Conservation (phyloP, 1,284 basidiomycete species). For the Microbotryum violaceum region DNA sequence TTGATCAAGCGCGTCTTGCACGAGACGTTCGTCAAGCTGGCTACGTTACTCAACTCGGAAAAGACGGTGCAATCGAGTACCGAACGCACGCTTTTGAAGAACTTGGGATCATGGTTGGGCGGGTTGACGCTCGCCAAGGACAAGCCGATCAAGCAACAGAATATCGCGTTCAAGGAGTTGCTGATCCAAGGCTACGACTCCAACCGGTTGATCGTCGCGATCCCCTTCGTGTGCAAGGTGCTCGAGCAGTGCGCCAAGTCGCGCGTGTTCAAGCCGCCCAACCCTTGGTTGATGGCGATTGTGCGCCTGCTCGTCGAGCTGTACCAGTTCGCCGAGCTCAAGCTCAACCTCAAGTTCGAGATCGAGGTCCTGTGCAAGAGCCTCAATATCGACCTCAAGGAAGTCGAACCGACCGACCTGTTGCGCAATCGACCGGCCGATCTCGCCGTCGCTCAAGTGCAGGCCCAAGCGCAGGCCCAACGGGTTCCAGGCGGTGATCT, state of each 20-base stretch:
- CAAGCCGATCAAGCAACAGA: slow-evolving; percentile 84
- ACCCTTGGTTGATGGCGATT: slow-evolving; percentile 97
- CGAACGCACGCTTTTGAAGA: slow-evolving; percentile 84
- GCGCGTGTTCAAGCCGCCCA: slow-evolving; percentile 87
- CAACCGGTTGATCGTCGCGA: slow-evolving; percentile 84
- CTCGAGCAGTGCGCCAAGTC: slow-evolving; percentile 84
- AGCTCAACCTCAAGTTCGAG: slow-evolving; percentile 96
- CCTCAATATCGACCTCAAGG: slow-evolving; percentile 77
- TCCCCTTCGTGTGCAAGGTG: slow-evolving; percentile 97
- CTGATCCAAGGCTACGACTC: slow-evolving; percentile 92
- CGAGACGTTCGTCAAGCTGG: slow-evolving; percentile 85
- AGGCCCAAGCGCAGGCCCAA: not conserved
- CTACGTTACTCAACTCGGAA: slow-evolving; percentile 81
- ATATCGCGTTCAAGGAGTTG: slow-evolving; percentile 92
- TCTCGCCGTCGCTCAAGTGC: slow-evolving; percentile 38
- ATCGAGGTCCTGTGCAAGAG: slow-evolving; percentile 95
- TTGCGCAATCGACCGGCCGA: slow-evolving; percentile 56
- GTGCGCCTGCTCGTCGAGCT: slow-evolving; percentile 86
- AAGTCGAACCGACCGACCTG: slow-evolving; percentile 75
- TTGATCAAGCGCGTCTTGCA: slow-evolving; percentile 74
- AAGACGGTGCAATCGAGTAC: slow-evolving; percentile 75
- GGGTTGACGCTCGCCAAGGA: slow-evolving; percentile 85
- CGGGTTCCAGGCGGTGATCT: not conserved
- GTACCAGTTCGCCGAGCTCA: slow-evolving; percentile 93
- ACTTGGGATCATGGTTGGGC: slow-evolving; percentile 91